A percentile compares a stretch with the other conserved stretches of the same genome.
phyloP scores from a whole-genome alignment of 148 eudicot species.

The Arbutus unedo region DNA sequence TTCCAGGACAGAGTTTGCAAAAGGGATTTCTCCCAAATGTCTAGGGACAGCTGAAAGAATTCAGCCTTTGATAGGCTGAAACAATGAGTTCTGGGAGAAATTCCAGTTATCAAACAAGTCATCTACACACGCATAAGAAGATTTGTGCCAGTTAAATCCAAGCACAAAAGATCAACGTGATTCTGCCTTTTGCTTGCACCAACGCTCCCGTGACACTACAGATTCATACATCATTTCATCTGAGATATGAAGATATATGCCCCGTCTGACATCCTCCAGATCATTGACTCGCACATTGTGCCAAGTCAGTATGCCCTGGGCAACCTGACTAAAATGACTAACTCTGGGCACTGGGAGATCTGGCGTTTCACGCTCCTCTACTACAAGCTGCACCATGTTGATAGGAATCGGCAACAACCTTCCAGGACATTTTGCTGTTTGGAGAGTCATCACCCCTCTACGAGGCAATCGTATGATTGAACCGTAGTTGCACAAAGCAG shows the following conservation, averaged over 20 bases:
- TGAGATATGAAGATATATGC: not conserved
- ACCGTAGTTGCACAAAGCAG: not conserved
- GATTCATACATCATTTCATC: not conserved
- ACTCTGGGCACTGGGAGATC: not conserved
- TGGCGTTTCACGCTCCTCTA: not conserved
- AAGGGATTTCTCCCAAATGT: not conserved
- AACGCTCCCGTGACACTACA: not conserved
- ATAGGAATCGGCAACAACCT: not conserved
- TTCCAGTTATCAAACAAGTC: not conserved
- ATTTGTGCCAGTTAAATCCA: not conserved
- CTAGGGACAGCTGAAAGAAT: not conserved
- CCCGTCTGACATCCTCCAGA: not conserved
- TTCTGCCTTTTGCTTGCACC: not conserved
- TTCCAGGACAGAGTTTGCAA: not conserved
- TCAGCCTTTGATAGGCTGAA: not conserved
- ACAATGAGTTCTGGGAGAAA: not conserved
- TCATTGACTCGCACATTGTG: not conserved
- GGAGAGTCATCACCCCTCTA: not conserved
- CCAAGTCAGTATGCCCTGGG: not conserved
- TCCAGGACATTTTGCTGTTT: not conserved
- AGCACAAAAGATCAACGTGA: not conserved
- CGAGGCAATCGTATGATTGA: not conserved
- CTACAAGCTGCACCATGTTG: not conserved
- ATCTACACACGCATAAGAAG: not conserved
- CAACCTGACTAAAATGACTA: not conserved